Evolutionary conservation across 148 eudicot genomes (phyloP), one percentile per base, ranked within the genome.

Genomic region (Camellia lanceoleosa): DNA sequence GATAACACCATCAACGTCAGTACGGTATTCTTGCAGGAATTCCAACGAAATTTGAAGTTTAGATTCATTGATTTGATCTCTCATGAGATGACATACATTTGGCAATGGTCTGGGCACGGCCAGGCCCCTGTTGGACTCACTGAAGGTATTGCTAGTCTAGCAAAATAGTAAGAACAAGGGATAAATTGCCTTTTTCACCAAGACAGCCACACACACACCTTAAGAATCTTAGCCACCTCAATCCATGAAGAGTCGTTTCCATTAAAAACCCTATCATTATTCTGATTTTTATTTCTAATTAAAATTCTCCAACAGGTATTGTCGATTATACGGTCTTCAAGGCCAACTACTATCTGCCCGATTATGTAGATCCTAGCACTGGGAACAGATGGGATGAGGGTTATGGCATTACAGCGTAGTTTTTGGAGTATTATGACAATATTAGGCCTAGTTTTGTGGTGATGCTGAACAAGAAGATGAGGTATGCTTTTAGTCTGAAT

Each of bases 1-100:
- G 47, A 74, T 75, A 60, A 83, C 43, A 73, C 78, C 56, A 83
- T 86, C 7, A 85, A 86, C 16, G 69, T 83, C 43, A 83, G 88
- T 61, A 78, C 84, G 15, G 72, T 5, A 0, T 78, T 55, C 72
- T 69, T 82, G 23, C 42, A 72, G n/a, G 78, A 58, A 3, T 62
- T 49, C 71, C 12, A 64, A 0, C 78, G 84, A 1, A 78, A 82
- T 52, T 52, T 78, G 8, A 82, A 13, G 23, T 68, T 43, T 20
- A 81, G 73, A 18, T 10, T 69, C 55, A 46, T 55, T 46, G 0
- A 3, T 5, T 5, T 69, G 30, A 5, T 69, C 1, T 44, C 46
- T 16, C 73, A 69, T 46, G 73, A 69, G n/a, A 63, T 71, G 77
- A 43, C 72, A 13, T 80, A 82, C 63, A 19, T 77, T 2, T 82